Evolutionary conservation across 257 asterid species (phyloP).

Genomic region (Echium plantagineum): DNA sequence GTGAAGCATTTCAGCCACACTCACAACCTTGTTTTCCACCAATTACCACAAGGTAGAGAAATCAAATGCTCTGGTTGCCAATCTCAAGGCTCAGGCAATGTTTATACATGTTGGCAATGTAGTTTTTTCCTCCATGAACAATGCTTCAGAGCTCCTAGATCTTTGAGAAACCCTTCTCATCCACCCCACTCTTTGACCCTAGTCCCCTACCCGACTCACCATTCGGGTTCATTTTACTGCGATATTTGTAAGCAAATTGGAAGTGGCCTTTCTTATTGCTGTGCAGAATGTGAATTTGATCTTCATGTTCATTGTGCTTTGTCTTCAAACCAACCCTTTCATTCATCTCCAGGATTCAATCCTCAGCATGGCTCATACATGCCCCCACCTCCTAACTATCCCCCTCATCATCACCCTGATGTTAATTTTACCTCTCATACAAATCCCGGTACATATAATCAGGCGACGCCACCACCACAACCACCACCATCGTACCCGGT

Average conservation of each 20-base stretch:
- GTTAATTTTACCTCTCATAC: neutral
- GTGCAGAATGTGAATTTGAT: conserved; percentile 61
- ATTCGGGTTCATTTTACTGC: conserved; percentile 42
- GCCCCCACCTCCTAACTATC: neutral
- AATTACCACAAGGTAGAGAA: conserved; percentile 30
- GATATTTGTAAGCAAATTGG: conserved; percentile 39
- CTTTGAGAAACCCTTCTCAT: conserved; percentile 41
- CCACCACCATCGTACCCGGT: no score
- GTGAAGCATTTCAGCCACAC: conserved; percentile 56
- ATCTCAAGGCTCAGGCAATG: conserved; percentile 26
- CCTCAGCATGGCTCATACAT: neutral
- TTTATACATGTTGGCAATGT: conserved; percentile 52
- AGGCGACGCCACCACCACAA: neutral
- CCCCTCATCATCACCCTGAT: neutral
- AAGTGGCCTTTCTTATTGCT: conserved; percentile 40
- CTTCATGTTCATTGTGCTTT: conserved; percentile 58
- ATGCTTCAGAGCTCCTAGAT: conserved; percentile 44
- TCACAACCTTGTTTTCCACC: conserved; percentile 46
- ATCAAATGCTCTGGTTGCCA: conserved; percentile 57
- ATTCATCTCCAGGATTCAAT: neutral
- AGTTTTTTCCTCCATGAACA: conserved; percentile 46
- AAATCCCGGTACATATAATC: neutral
- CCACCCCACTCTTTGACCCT: conserved; percentile 44
- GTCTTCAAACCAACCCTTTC: neutral
- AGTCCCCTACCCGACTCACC: conserved; percentile 48